Evolutionary conservation across 805 yeast species (phyloP).

Genomic region (Priceomyces haplophilus): DNA sequence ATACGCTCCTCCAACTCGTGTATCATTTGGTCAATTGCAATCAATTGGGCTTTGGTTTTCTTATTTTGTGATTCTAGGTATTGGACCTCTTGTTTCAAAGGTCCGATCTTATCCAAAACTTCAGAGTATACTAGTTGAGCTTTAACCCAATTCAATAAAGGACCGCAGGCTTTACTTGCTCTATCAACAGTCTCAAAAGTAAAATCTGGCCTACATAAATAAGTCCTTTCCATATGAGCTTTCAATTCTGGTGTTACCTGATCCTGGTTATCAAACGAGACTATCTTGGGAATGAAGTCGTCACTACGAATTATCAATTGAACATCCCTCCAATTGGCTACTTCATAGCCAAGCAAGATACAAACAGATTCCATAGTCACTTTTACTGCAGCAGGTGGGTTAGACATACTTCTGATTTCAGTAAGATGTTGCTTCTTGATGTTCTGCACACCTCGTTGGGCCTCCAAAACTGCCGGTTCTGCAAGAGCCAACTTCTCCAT

Average conservation of each 20-base stretch:
- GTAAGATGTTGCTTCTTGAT: constrained; percentile 90
- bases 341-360: constrained; percentile 68
- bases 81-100: constrained; percentile 64
- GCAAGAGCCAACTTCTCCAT: constrained; percentile 65
- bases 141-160: constrained; percentile 79
- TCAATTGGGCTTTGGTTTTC: constrained; percentile 63
- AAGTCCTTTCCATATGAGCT: constrained; percentile 53
- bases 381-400: constrained; percentile 88
- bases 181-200: constrained; percentile 73
- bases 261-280: constrained; percentile 61
- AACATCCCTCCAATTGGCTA: constrained; percentile 75
- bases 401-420: constrained; percentile 82
- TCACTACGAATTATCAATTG: constrained; percentile 77
- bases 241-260: constrained; percentile 57
- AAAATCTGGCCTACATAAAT: constrained; percentile 60
- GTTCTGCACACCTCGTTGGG: constrained; percentile 84
- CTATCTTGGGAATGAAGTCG: constrained; percentile 82
- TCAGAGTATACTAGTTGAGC: constrained; percentile 82
- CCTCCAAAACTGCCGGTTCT: constrained; percentile 82
- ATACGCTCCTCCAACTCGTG: constrained; percentile 67
- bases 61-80: constrained; percentile 56
- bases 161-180: constrained; percentile 96
- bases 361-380: constrained; percentile 87
- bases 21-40: constrained; percentile 81
- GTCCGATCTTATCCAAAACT: constrained; percentile 69